Evolutionary conservation across 495 filamentous ascomycete genomes (phyloP), one percentile per base, ranked within the genome.

Genomic region (Lophiotrema nucula): DNA sequence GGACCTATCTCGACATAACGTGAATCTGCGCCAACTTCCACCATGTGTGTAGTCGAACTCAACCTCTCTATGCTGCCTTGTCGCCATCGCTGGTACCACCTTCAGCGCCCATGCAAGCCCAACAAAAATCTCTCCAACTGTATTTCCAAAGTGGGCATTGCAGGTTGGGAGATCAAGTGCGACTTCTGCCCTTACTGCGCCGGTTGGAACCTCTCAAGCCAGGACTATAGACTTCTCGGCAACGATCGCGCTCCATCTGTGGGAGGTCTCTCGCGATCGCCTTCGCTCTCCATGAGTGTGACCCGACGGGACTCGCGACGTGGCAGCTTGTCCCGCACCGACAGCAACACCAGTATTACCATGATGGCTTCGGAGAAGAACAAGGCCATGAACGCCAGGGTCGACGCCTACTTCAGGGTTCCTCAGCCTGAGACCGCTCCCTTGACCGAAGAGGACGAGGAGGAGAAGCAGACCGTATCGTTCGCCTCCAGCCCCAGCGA

Each of bases 101-200:
- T 74, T 21, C 23, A 59, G 1, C 62, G 65, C 41, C 44, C 62
- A 10, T 74, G 72, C 64, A 24, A 58, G 4, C 64, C 70, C 6
- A 39, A 52, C 11, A 59, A 55, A n/a, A 68, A 73, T 50, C 67
- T 74, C 12, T 16, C 58, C 58, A 73, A 68, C 64, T 74, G 72
- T 60, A 28, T 54, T 2, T 37, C 56, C 35, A 64, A 63, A 37
- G 64, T 74, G 4, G 43, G 59, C 27, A 50, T 74, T 49, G 56
- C 65, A 41, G 72, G 72, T 16, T 74, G 72, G 72, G 72, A 74
- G 58, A 70, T 56, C 50, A 70, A 69, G 53, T 68, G 66, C 53
- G 67, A 64, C 45, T 71, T 65, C 58, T 73, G 72, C 52, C 72
- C 72, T 15, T 74, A 65, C 66, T 74, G 72, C 62, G 13, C 50